Percentiles rank a stretch among this genome's conserved stretches.
These are phyloP conservation scores for Yamadazyma spencermartinsiae DNA, from an alignment of 1,139 yeast genomes.

Conservation along the genomic window DNA sequence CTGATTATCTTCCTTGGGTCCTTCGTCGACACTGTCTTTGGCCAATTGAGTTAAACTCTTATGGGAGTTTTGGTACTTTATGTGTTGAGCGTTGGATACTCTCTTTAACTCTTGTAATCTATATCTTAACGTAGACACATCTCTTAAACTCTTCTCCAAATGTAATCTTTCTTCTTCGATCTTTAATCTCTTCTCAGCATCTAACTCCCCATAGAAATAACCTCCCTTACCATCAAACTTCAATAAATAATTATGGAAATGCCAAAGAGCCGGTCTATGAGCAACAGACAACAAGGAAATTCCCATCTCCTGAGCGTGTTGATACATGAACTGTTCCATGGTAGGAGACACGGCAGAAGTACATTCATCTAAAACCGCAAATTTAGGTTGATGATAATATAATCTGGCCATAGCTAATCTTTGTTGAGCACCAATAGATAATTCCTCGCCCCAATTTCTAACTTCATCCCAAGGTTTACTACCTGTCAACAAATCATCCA, in stretches of 20 bases:
- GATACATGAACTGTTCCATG: conserved; percentile 87
- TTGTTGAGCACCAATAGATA: conserved; percentile 91
- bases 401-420: conserved; percentile 91
- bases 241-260: conserved; percentile 78
- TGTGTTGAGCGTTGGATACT: conserved; percentile 48
- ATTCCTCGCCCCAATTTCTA: conserved; percentile 86
- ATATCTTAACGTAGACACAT: conserved; percentile 65
- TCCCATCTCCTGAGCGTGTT: conserved; percentile 76
- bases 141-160: conserved; percentile 64
- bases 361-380: conserved; percentile 94
- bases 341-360: conserved; percentile 92
- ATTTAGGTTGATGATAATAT: conserved; percentile 87
- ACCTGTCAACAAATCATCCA: conserved; percentile 52
- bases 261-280: conserved; percentile 91
- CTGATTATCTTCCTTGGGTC: not conserved
- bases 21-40: conserved; percentile 6
- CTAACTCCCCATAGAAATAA: conserved; percentile 65
- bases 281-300: conserved; percentile 89
- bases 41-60: conserved; percentile 17
- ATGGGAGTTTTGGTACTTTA: conserved; percentile 23
- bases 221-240: conserved; percentile 87
- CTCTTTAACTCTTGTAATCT: conserved; percentile 59
- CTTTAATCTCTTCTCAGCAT: conserved; percentile 66
- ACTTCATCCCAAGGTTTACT: conserved; percentile 57
- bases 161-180: conserved; percentile 71